These are phyloP conservation scores for Torulaspora franciscae DNA, from an alignment of 805 yeast genomes.

Conservation along the genomic window DNA sequence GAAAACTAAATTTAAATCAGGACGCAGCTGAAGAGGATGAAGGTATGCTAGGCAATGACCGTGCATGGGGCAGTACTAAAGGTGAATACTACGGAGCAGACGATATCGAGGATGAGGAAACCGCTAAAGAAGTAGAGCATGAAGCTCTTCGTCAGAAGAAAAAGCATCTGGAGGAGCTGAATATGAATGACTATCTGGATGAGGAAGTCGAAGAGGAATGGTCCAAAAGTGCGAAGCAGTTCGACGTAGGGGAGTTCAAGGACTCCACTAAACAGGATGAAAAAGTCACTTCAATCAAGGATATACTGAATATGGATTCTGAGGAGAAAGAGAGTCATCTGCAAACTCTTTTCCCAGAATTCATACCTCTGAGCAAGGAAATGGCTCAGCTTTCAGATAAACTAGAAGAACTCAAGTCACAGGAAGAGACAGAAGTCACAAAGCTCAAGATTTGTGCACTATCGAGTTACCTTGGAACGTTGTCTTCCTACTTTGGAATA, in stretches of 20 bases:
- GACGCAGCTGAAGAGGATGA: slow-evolving; percentile 32
- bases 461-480: slow-evolving; percentile 71
- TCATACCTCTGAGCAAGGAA: slow-evolving; percentile 69
- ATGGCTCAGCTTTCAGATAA: slow-evolving; percentile 40
- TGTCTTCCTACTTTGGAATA: slow-evolving; percentile 73
- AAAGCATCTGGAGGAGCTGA: slow-evolving; percentile 67
- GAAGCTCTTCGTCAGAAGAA: slow-evolving; percentile 88
- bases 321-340: slow-evolving; percentile 52
- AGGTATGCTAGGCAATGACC: slow-evolving; percentile 39
- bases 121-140: slow-evolving; percentile 70
- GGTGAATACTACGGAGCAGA: slow-evolving; percentile 51
- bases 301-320: slow-evolving; percentile 46
- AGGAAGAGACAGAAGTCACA: slow-evolving; percentile 35
- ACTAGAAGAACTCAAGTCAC: slow-evolving; percentile 37
- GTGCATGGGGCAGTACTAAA: slow-evolving; percentile 44
- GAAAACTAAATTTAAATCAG: slow-evolving; percentile 26
- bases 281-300: slow-evolving; percentile 37
- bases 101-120: slow-evolving; percentile 57
- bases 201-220: slow-evolving; percentile 73
- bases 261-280: slow-evolving; percentile 32
- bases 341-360: slow-evolving; percentile 72
- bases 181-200: slow-evolving; percentile 69
- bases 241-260: slow-evolving; percentile 39
- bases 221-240: slow-evolving; percentile 54
- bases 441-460: slow-evolving; percentile 63